A percentile compares a stretch with the other conserved stretches of the same genome.
These are phyloP conservation scores for Tricholoma sp. DNA, from an alignment of 768 basidiomycete species.

Conservation along the genomic window DNA sequence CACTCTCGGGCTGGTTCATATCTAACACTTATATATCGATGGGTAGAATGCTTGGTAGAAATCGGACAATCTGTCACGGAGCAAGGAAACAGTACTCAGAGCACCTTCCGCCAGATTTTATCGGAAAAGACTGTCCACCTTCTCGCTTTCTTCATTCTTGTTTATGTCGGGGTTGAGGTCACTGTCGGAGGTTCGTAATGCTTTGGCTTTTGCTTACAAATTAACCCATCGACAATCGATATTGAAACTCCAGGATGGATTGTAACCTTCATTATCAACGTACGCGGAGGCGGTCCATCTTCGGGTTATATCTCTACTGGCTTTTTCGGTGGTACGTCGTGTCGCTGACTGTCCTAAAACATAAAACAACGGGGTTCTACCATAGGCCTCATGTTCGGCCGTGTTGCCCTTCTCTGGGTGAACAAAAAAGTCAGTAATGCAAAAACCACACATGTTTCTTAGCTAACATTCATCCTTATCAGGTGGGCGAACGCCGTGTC, in stretches of 20 bases:
- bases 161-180: conserved; percentile 70
- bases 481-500: conserved; percentile 52
- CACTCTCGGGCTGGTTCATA: not conserved
- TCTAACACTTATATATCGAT: not conserved
- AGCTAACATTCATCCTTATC: not conserved
- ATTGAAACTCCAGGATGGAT: conserved; percentile 51
- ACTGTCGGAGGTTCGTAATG: conserved; percentile 39
- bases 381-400: conserved; percentile 55
- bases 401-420: conserved; percentile 49
- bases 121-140: conserved; percentile 49
- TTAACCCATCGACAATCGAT: not conserved
- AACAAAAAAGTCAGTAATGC: conserved; percentile 40
- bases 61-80: conserved; percentile 41
- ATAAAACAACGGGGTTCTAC: not conserved
- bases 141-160: conserved; percentile 56
- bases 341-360: not conserved
- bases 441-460: not conserved
- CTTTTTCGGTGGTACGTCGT: conserved; percentile 20
- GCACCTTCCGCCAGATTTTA: conserved; percentile 47
- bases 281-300: conserved; percentile 31
- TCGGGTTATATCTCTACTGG: conserved; percentile 24
- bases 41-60: conserved; percentile 41
- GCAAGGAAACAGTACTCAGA: conserved; percentile 26
- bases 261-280: conserved; percentile 48
- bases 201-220: not conserved